Base-by-base conservation (phyloP, 73 alveolate species). In the Blepharisma japonicum region DNA sequence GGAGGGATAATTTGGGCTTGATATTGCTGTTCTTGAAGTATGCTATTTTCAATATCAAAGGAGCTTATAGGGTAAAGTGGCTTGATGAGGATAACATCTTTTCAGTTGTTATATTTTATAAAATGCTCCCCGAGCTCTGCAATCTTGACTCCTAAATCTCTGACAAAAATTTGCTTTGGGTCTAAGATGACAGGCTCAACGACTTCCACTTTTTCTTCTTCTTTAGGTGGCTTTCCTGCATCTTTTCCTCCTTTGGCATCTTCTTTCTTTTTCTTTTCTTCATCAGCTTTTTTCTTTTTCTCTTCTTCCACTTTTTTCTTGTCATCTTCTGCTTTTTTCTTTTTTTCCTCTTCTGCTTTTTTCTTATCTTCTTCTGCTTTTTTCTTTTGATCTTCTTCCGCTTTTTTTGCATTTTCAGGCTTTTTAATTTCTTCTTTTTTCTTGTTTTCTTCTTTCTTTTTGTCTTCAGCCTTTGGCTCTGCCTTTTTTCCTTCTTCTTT, bases 121-220 rank as follows among this genome's bases (percentile, higher is more conserved):
- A 61, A 61, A 20, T 14, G 47, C 18, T 8, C 74, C 3, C 47
- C 38, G 2, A 61, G 23, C 47, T 61, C 74, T 20, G 14, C 47
- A 61, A 61, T 61, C 5, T 61, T 61, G 5, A 14, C 47, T 14
- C 14, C 74, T 8, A 25, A 25, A 2, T 61, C 74, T 61, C n/a
- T 18, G 74, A 61, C 47, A 39, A 61, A 61, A 14, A 61, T 39
- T 25, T 61, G 14, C 23, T 61, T 61, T 14, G 74, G 74, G 48
- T 61, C 74, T 20, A 39, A 39, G 47, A 39, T n/a, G 2, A 39
- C 23, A 39, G 14, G 14, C 14, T 61, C 74, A 61, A 61, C 74
- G 5, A 61, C 74, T 61, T 61, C 74, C 18, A 25, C 80, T 39
- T 70, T 46, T 70, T 70, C 68, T n/a, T 70, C 68, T n/a, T n/a